A percentile compares a stretch with the other conserved stretches of the same genome.
Evolutionary conservation across 2,329 filamentous ascomycete genomes (phyloP).

Genomic region (Penicillium sp.): DNA sequence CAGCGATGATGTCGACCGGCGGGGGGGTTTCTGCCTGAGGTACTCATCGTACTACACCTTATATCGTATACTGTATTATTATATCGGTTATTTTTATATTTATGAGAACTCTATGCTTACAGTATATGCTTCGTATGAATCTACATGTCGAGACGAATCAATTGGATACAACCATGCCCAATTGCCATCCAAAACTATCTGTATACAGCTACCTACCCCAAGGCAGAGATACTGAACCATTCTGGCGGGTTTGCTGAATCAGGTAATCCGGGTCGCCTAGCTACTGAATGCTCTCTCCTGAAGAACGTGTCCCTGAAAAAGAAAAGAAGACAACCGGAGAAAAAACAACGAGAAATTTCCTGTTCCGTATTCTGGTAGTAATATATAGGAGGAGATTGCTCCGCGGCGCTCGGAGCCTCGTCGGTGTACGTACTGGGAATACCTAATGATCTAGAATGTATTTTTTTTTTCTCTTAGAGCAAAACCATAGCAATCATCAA

Average conservation of each 20-base stretch:
- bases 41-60: no score
- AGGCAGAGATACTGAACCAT: no score
- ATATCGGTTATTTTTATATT: no score
- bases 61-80: no score
- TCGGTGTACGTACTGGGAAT: not conserved
- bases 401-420: not conserved
- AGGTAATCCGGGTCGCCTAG: not conserved
- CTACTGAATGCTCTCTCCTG: not conserved
- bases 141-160: not conserved
- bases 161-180: not conserved
- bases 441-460: not conserved
- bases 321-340: not conserved
- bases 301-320: no score
- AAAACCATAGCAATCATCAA: no score
- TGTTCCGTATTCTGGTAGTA: not conserved
- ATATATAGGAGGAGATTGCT: not conserved
- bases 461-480: not conserved
- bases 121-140: no score
- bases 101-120: no score
- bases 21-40: slow-evolving; percentile 27
- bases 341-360: not conserved
- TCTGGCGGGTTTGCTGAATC: not conserved
- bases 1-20: slow-evolving; percentile 15
- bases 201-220: not conserved
- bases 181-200: not conserved